Base-by-base conservation (phyloP, 768 basidiomycete species). In the Psilocybe cyanescens region DNA sequence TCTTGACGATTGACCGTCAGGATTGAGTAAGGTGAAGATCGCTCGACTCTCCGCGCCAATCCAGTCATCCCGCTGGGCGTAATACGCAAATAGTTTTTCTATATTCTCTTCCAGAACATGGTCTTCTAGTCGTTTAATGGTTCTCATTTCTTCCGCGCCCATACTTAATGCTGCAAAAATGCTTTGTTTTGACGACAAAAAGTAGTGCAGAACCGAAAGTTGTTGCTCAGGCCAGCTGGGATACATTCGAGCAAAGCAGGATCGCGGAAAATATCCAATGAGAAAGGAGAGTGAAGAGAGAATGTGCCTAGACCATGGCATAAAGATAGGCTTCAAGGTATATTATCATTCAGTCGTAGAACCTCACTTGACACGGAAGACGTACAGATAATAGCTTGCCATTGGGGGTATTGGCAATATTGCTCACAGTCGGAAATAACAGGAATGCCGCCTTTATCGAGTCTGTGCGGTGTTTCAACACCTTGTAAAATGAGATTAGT, bases 71-170 rank as follows among this genome's bases (percentile, higher is more conserved):
- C 73, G 33, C 41, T 82, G 77, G 3, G 85, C 90, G 73, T 86
- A 91, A 68, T 86, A 88, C 17, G 89, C 74, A 64, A 78, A 75
- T 14, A 79, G 67, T 49, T 78, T 73, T 45, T 76, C 61, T 41
- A 70, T 69, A 52, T 82, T 76, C 48, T 78, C 62, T 17, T 75
- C 65, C n/a, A 86, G 74, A 55, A 84, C 71, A 1, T 66, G 67
- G 16, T 74, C 37, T 65, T 92, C 89, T 3, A 87, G 75, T 7
- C 76, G 81, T 33, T 70, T 76, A 51, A 94, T 87, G 1, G 69
- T 74, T 16, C 75, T 70, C 89, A 92, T 91, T 74, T 93, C 91
- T 30, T 89, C 86, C 49, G 84, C 67, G 1, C 86, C 89, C 81
- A 92, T 87, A 29, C 73, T 74, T 46, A 93, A 71, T 6, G 81